Evolutionary conservation across 2,329 filamentous ascomycete genomes (phyloP).

Genomic region (Fusarium tjaetaba): DNA sequence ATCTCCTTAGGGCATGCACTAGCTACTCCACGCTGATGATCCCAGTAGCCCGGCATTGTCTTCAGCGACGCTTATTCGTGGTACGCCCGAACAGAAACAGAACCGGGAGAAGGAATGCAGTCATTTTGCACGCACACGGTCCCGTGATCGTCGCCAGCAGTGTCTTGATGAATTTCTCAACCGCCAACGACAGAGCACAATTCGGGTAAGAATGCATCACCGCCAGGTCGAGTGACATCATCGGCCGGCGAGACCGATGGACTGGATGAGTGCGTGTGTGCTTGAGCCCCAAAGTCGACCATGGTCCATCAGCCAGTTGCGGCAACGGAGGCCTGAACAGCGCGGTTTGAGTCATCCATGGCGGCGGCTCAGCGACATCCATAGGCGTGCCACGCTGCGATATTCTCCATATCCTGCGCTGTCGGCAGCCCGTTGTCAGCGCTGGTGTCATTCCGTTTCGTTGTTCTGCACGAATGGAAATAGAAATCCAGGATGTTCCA

Average conservation of each 20-base stretch:
- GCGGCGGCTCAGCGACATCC: constrained; percentile 33
- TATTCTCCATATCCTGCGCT: constrained; percentile 31
- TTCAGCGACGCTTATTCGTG: constrained; percentile 14
- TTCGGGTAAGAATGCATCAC: constrained; percentile 24
- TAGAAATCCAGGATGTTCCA: constrained; percentile 16
- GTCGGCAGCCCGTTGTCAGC: constrained; percentile 19
- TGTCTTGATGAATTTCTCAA: constrained; percentile 14
- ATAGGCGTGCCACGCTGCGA: constrained; percentile 28
- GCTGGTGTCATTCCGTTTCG: constrained; percentile 19
- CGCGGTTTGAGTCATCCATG: constrained; percentile 29
- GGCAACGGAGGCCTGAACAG: constrained; percentile 23
- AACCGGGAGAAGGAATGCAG: constrained; percentile 21
- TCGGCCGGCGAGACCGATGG: constrained; percentile 28
- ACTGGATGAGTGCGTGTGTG: constrained; percentile 5
- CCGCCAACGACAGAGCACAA: constrained; percentile 18
- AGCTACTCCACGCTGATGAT: constrained; percentile 24
- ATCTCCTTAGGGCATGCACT: constrained; percentile 28
- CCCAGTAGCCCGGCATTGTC: constrained; percentile 22
- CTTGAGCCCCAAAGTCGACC: constrained; percentile 32
- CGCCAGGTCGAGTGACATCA: constrained; percentile 36
- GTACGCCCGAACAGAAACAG: constrained; percentile 3
- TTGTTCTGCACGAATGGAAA: constrained; percentile 14
- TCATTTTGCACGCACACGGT: constrained; percentile 23
- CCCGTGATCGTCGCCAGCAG: constrained; percentile 31
- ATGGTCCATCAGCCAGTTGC: constrained; percentile 27